Base-by-base conservation (phyloP, 202 grass and related monocot genomes). In the Hordeum pubiflorum region DNA sequence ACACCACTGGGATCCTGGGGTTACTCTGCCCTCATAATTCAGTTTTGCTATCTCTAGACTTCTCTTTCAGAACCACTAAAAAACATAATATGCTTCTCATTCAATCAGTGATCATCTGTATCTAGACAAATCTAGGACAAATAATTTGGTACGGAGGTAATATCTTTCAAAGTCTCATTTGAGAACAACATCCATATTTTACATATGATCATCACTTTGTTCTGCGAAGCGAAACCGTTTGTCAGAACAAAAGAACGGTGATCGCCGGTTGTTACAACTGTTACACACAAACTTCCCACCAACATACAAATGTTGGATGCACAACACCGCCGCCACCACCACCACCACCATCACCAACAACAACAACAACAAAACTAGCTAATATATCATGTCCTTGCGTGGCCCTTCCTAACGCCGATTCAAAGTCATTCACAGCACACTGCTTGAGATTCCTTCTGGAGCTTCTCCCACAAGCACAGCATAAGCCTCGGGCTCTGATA, bases 401-500 rank as follows among this genome's bases (percentile, higher is more conserved):
- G 0, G 50, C 17, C 17, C 6, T 18, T 18, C 14, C 17, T 52
- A 0, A 52, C 48, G 17, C 15, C 6, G 48, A 9, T 54, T n/a
- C 50, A 54, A 0, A 54, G 50, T n/a, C n/a, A 54, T 54, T 94
- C 89, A 83, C 94, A 97, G 55, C 94, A 92, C 69, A 83, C 66
- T 11, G 94, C 68, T 63, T 86, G 84, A 69, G 94, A 70, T 40
- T 97, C 94, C 10, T 70, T 89, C 65, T 79, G 86, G 34, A 97
- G 83, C 78, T 97, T 97, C 69, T 89, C 77, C 94, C 94, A 97
- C 23, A 94, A 40, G 70, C 94, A 97, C 72, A 97, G 81, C 77
- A 97, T 80, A 79, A 94, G 84, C 79, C 94, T 86, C 4, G 89
- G 94, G 74, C 69, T 88, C 83, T 97, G 94, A 85, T 97, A 97